Evolutionary conservation across 192 early-diverging fungal species (phyloP), one percentile per base, ranked within the genome.

Genomic region (Coemansia sp.): DNA sequence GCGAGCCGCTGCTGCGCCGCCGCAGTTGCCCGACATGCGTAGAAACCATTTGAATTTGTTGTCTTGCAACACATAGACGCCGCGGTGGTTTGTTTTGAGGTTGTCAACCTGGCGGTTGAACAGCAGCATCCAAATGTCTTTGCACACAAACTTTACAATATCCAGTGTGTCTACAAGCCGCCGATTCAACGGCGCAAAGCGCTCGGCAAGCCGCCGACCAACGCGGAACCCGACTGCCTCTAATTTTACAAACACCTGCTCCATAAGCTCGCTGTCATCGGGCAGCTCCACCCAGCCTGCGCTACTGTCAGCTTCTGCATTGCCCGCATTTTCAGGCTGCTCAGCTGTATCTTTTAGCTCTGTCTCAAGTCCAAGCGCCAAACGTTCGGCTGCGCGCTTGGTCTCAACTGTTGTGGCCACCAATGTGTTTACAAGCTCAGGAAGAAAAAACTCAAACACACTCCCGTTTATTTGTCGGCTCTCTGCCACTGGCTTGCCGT

Each of bases 81-180:
- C 98, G 36, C 94, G 79, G 65, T 98, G 98, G 77, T 99, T 99
- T 9, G 98, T 98, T 74, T 99, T 99, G 10, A 99, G 82, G 64
- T 98, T 98, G 67, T 99, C 98, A 37, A 99, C 88, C 70, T 99
- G 95, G 60, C 98, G 94, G 71, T 95, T 93, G 70, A 98, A 99
- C 48, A 96, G 74, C 31, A 90, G 78, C 51, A 89, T 89, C 98
- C 98, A 99, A 21, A 96, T 84, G 54, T 99, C 98, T 72, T 98
- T 97, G 84, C 98, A 99, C 9, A 99, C 87, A 84, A 97, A 99
- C 73, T 99, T 99, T 54, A 99, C 91, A 28, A 97, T 90, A 51
- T 98, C 98, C 20, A 99, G 78, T 26, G 90, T 98, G 81, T 98
- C 96, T 0, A 84, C 79, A 68, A 99, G 93, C 5, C 98, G 88